These are phyloP conservation scores for Cyclotella baltica DNA, from an alignment of 108 stramenopile genomes.

Conservation along the genomic window DNA sequence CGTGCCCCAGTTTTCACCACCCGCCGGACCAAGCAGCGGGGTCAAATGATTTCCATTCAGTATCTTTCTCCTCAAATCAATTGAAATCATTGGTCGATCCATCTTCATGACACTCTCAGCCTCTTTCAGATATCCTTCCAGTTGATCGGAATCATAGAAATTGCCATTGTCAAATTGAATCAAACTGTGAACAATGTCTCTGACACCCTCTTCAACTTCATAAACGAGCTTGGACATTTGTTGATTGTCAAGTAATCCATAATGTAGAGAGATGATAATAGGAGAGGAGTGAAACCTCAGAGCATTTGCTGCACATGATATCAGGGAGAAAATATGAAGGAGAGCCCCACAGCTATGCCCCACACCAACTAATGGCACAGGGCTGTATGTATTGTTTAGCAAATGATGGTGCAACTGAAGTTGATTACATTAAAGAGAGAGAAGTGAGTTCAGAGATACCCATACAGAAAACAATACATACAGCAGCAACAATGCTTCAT, in stretches of 20 bases:
- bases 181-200: constrained; percentile 90
- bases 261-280: constrained; percentile 74
- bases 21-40: constrained; percentile 62
- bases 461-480: too few relatives aligned
- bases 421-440: too few relatives aligned
- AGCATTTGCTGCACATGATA: constrained; percentile 91
- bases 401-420: constrained; percentile 20
- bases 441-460: too few relatives aligned
- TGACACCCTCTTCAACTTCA: constrained; percentile 77
- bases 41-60: constrained; percentile 79
- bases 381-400: constrained; percentile 83
- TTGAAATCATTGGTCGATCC: constrained; percentile 91
- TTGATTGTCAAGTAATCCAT: too few relatives aligned
- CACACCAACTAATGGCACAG: constrained; percentile 92
- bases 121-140: constrained; percentile 84
- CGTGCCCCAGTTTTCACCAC: constrained; percentile 65
- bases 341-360: constrained; percentile 93
- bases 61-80: constrained; percentile 76
- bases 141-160: constrained; percentile 88
- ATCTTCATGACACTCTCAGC: constrained; percentile 87
- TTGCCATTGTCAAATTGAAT: constrained; percentile 87
- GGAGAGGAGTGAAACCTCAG: constrained; percentile 70
- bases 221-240: constrained; percentile 92
- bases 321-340: constrained; percentile 93
- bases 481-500: background rate